Evolutionary conservation across 2,329 filamentous ascomycete genomes (phyloP).

Genomic region (Colletotrichum higginsianum): DNA sequence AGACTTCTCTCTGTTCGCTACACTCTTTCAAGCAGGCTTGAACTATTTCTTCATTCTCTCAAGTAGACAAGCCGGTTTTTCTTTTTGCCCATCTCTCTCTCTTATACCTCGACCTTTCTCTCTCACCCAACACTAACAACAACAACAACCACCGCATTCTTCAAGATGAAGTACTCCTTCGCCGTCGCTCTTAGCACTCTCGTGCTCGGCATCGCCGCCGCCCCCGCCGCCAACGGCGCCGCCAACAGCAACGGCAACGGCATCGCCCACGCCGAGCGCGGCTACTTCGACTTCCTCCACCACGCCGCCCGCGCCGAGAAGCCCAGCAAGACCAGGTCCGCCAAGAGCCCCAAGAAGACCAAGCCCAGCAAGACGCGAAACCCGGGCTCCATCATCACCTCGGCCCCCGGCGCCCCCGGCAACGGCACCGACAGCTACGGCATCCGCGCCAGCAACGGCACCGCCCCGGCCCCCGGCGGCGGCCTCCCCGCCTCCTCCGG

Average conservation of each 20-base stretch:
- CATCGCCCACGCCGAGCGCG: constrained; percentile 33
- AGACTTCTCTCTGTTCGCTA: constrained; percentile 20
- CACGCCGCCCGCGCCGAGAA: constrained; percentile 34
- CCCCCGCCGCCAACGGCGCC: constrained; percentile 22
- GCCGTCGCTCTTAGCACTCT: constrained; percentile 35
- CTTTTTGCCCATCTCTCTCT: background rate
- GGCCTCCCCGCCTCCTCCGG: constrained; percentile 48
- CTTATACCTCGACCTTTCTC: constrained; percentile 6
- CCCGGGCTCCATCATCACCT: constrained; percentile 34
- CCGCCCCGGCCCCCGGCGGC: constrained; percentile 37
- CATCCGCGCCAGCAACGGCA: constrained; percentile 23
- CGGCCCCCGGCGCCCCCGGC: constrained; percentile 14
- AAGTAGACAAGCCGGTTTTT: constrained; percentile 27
- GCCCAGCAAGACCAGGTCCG: constrained; percentile 29
- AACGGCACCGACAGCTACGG: constrained; percentile 15
- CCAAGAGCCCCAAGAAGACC: constrained; percentile 28
- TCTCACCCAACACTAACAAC: background rate
- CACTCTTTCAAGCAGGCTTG: constrained; percentile 42
- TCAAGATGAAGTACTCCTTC: constrained; percentile 37
- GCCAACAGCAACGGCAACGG: constrained; percentile 19
- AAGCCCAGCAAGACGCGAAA: constrained; percentile 28
- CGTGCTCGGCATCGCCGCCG: constrained; percentile 37
- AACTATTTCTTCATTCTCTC: constrained; percentile 31
- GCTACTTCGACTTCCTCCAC: constrained; percentile 39
- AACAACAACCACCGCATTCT: constrained; percentile 9